Percentiles rank a stretch among this genome's conserved stretches.
These are phyloP conservation scores for Nepenthes mirabilis DNA, from an alignment of 148 eudicot species.

Conservation along the genomic window DNA sequence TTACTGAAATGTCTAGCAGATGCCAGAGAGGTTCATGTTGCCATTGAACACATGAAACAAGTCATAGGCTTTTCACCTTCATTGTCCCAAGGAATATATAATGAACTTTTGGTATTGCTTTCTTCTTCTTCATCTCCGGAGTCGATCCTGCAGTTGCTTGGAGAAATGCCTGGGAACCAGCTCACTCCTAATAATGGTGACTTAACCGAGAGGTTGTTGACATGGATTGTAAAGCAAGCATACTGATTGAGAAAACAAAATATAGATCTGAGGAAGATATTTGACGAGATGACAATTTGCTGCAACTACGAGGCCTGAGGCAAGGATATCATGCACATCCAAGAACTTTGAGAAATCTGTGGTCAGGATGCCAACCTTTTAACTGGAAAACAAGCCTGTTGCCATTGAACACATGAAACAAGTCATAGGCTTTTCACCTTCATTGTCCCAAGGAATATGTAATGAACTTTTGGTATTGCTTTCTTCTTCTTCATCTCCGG, in stretches of 20 bases:
- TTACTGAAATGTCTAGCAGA: constrained; percentile 51
- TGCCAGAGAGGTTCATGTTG: constrained; percentile 34
- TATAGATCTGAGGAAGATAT: no score
- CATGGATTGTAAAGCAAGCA: no score
- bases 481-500: constrained; percentile 41
- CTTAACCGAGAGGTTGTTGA: no score
- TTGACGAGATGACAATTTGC: no score
- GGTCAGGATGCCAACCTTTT: no score
- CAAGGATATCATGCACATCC: no score
- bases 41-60: constrained; percentile 40
- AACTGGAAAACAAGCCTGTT: background rate
- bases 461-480: constrained; percentile 30
- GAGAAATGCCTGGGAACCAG: constrained; percentile 9
- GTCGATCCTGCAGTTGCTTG: constrained; percentile 30
- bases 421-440: constrained; percentile 30
- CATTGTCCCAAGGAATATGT: constrained; percentile 24
- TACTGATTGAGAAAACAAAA: no score
- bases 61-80: constrained; percentile 29
- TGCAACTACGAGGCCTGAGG: no score
- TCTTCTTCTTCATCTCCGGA: constrained; percentile 44
- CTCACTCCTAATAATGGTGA: no score
- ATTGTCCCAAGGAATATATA: constrained; percentile 24
- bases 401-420: constrained; percentile 45
- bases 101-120: constrained; percentile 31
- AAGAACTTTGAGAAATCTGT: no score